Evolutionary conservation across 2,329 filamentous ascomycete species (phyloP).

Genomic region (Zopfia rhizophila): DNA sequence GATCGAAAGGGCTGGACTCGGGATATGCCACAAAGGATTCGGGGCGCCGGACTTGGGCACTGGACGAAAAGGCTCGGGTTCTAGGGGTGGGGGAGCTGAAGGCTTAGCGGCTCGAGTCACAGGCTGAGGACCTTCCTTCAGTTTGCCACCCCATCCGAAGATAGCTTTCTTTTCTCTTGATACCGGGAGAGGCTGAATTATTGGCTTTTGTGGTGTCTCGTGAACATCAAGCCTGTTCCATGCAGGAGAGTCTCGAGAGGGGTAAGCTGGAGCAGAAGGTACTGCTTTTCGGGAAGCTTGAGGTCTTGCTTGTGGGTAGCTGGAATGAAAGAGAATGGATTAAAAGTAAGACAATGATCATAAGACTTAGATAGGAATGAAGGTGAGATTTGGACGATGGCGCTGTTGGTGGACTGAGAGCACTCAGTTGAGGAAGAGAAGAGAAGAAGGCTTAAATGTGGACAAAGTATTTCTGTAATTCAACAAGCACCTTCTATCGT

Average conservation of each 20-base stretch:
- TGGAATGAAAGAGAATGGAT: slow-evolving; percentile 8
- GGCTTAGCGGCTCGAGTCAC: slow-evolving; percentile 6
- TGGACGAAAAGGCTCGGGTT: slow-evolving; percentile 5
- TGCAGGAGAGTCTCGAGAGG: slow-evolving; percentile 32
- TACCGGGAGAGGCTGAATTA: slow-evolving; percentile 5
- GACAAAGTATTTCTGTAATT: slow-evolving; percentile 37
- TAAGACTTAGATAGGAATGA: slow-evolving; percentile 25
- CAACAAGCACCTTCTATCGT: slow-evolving; percentile 47
- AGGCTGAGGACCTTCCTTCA: slow-evolving; percentile 18
- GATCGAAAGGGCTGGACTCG: slow-evolving; percentile 28
- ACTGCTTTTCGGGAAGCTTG: slow-evolving; percentile 27
- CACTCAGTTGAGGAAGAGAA: slow-evolving; percentile 22
- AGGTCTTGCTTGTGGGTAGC: slow-evolving; percentile 17
- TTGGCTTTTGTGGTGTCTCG: slow-evolving; percentile 23
- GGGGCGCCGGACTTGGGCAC: slow-evolving; percentile 5
- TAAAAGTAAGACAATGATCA: slow-evolving; percentile 13
- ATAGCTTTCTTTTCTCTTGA: slow-evolving; percentile 21
- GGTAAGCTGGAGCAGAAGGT: slow-evolving; percentile 37
- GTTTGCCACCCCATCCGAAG: slow-evolving; percentile 18
- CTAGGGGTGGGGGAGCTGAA: too few relatives aligned
- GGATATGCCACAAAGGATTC: slow-evolving; percentile 15
- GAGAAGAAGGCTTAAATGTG: slow-evolving; percentile 9
- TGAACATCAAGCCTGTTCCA: slow-evolving; percentile 34
- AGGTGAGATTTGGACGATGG: slow-evolving; percentile 24
- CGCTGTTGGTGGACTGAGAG: slow-evolving; percentile 30